Evolutionary conservation across 257 asterid genomes (phyloP), one percentile per base, ranked within the genome.

Genomic region (Jacaranda copaia): DNA sequence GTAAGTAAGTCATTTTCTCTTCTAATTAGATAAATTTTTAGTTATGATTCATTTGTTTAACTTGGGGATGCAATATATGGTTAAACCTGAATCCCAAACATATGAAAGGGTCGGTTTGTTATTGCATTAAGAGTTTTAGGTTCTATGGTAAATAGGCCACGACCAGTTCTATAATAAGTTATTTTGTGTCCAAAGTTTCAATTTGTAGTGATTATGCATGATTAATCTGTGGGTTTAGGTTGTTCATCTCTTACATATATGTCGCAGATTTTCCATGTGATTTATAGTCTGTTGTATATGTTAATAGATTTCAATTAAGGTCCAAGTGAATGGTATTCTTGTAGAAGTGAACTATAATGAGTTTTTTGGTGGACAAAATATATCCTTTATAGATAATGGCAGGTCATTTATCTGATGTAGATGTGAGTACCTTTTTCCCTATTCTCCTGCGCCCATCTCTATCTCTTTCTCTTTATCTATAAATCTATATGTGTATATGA

Each of bases 321-420:
- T 75, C 42, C 45, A 62, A 16, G n/a, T 61, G 40, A 58, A 15
- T 66, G 46, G 14, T 48, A 12, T 58, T 19, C 14, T 57, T 18
- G 12, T 14, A 60, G n/a, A n/a, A 52, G 57, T 61, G 36, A 43
- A 63, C 7, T 16, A 42, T 75, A 14, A 56, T 39, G 38, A n/a
- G n/a, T n/a, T n/a, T n/a, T n/a, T n/a, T n/a, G n/a, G 75, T 91
- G 87, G 99, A 96, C 82, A 87, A 94, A 77, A 83, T 90, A 81
- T 96, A 93, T 82, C 98, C 99, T 72, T 82, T 96, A 70, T 89
- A 98, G 79, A 89, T 96, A 82, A 84, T 96, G 98, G 99, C 99
- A 35, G 99, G 99, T 70, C 99, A 96, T 88, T 85, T 96, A 70
- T 93, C 99, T 56, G 99, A 96, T 83, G 98, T 96, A 51, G 99